phyloP scores from a whole-genome alignment of 345 rosid genomes.

The Citrus mangshanensis region DNA sequence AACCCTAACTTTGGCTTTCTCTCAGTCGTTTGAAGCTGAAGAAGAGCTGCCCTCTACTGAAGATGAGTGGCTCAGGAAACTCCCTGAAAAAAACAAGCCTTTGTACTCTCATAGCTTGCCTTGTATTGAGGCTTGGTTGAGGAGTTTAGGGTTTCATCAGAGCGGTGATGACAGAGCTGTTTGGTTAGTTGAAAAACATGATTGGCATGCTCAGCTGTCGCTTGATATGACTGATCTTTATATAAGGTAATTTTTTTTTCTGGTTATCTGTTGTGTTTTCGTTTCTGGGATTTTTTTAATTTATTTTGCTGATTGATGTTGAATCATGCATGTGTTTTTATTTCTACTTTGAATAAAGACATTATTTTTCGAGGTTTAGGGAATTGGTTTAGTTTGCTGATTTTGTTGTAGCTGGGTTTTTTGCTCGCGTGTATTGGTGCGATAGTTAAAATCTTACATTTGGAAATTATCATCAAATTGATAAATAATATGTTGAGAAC shows the following conservation, averaged over 20 bases:
- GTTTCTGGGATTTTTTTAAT: not conserved
- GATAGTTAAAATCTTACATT: not conserved
- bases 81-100: slow-evolving; percentile 80
- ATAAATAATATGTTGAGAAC: not conserved
- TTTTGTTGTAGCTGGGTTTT: not conserved
- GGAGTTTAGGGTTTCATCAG: slow-evolving; percentile 65
- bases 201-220: slow-evolving; percentile 86
- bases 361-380: not conserved
- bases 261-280: not conserved
- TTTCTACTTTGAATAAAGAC: not conserved
- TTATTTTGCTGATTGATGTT: not conserved
- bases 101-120: slow-evolving; percentile 90
- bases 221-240: slow-evolving; percentile 85
- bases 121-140: slow-evolving; percentile 89
- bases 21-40: slow-evolving; percentile 63
- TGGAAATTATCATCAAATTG: not conserved
- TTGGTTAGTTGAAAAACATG: slow-evolving; percentile 73
- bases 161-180: slow-evolving; percentile 72
- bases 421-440: not conserved
- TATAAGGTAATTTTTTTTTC: slow-evolving; percentile 49
- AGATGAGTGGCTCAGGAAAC: slow-evolving; percentile 79
- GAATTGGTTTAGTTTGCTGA: not conserved
- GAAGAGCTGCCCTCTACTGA: slow-evolving; percentile 46
- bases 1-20: slow-evolving; percentile 22
- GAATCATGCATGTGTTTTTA: not conserved